phyloP scores from a whole-genome alignment of 495 filamentous ascomycete species.

The Trichoderma reesei region DNA sequence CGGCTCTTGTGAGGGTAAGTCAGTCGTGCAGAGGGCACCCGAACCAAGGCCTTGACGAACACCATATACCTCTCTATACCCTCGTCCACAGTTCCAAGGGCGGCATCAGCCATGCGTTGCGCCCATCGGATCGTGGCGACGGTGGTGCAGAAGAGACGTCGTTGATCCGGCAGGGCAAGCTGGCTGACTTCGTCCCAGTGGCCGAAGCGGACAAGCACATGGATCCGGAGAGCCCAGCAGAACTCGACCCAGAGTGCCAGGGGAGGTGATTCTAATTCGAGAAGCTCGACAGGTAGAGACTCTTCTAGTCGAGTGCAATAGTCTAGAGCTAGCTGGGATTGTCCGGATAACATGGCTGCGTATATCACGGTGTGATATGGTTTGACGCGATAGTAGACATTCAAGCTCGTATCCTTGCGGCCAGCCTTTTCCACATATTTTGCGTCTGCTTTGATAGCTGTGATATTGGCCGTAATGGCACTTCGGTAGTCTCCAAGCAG shows the following conservation, averaged over 20 bases:
- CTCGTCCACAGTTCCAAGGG: constrained; percentile 33
- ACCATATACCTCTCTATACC: constrained; percentile 34
- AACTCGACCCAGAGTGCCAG: constrained; percentile 66
- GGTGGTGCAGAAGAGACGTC: constrained; percentile 48
- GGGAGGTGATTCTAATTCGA: constrained; percentile 51
- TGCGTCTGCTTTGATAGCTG: constrained; percentile 53
- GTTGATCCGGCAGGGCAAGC: constrained; percentile 39
- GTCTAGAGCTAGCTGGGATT: constrained; percentile 46
- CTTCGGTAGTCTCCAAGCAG: constrained; percentile 56
- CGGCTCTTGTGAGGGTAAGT: constrained; percentile 53
- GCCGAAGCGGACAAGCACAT: constrained; percentile 58
- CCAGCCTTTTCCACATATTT: constrained; percentile 43
- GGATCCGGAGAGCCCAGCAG: constrained; percentile 50
- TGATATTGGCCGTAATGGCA: constrained; percentile 50
- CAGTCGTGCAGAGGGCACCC: constrained; percentile 43
- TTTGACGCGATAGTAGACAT: constrained; percentile 57
- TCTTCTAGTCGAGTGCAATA: constrained; percentile 40
- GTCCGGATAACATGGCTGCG: constrained; percentile 60
- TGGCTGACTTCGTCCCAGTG: constrained; percentile 48
- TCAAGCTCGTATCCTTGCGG: constrained; percentile 43
- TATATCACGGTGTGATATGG: constrained; percentile 60
- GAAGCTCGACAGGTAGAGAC: constrained; percentile 46
- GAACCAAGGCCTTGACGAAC: constrained; percentile 36
- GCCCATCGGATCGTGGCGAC: constrained; percentile 57
- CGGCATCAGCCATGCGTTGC: constrained; percentile 52